A percentile compares a stretch with the other conserved stretches of the same genome.
Evolutionary conservation across 345 rosid species (phyloP).

Genomic region (Euphorbia pulcherrima): DNA sequence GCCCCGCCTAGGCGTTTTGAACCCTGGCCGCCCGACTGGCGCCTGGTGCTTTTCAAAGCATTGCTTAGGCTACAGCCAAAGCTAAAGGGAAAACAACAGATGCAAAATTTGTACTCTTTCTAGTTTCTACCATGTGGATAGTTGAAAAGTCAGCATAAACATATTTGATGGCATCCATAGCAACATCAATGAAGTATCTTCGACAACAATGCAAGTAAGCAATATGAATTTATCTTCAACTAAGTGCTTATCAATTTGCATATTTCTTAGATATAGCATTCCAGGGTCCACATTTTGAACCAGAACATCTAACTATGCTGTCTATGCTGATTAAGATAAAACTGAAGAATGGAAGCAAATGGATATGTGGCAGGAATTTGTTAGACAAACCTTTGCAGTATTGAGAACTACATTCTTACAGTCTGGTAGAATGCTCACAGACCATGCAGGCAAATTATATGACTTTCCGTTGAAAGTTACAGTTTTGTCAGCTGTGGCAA

Average conservation of each 20-base stretch:
- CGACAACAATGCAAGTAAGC: neutral
- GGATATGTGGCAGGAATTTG: constrained; percentile 3
- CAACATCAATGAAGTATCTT: neutral
- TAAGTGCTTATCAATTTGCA: neutral
- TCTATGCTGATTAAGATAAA: neutral
- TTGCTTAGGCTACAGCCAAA: neutral
- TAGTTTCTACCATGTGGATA: neutral
- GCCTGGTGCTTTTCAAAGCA: too few relatives aligned
- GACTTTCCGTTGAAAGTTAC: constrained; percentile 65
- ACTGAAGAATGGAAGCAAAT: constrained; percentile 2
- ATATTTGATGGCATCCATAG: neutral
- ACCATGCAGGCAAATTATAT: constrained; percentile 84
- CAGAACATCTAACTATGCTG: neutral
- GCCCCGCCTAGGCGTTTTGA: too few relatives aligned
- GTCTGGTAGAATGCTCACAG: constrained; percentile 95
- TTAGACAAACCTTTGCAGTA: constrained; percentile 75
- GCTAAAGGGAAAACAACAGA: neutral
- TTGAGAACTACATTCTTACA: constrained; percentile 84
- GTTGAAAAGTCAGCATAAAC: neutral
- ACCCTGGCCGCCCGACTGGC: too few relatives aligned
- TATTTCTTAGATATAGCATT: neutral
- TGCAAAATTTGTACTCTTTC: neutral
- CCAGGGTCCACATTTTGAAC: neutral
- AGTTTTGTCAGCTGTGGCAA: constrained; percentile 55
- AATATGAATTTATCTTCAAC: neutral